phyloP scores from a whole-genome alignment of 257 asterid genomes.

The Primulina tabacum region DNA sequence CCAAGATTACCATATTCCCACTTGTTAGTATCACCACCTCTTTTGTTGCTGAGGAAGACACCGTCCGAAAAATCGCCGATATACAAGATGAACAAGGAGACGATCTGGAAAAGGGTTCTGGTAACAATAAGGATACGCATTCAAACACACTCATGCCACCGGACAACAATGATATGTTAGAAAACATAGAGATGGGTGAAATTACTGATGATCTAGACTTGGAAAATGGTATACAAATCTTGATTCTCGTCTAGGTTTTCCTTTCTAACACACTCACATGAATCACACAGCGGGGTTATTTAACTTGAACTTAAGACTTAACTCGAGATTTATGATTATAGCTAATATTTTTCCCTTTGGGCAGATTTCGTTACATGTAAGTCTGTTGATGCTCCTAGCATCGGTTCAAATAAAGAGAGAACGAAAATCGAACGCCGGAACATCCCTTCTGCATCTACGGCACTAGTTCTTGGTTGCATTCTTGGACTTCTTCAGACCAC shows the following conservation, averaged over 20 bases:
- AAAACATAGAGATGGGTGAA: background rate
- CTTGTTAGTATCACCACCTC: constrained; percentile 92
- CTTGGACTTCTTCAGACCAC: constrained; percentile 76
- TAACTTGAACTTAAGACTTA: too few relatives aligned
- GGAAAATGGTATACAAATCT: constrained; percentile 25
- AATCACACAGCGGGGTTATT: too few relatives aligned
- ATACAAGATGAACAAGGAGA: constrained; percentile 18
- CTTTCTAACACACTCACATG: too few relatives aligned
- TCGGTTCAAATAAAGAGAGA: constrained; percentile 13
- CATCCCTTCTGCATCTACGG: constrained; percentile 96
- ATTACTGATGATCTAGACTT: constrained; percentile 8
- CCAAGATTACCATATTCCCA: constrained; percentile 89
- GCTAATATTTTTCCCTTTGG: background rate
- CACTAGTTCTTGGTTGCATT: constrained; percentile 59
- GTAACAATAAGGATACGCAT: constrained; percentile 18
- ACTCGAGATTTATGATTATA: background rate
- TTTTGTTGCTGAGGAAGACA: constrained; percentile 90
- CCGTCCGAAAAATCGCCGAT: constrained; percentile 38
- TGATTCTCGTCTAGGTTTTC: too few relatives aligned
- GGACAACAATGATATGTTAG: background rate
- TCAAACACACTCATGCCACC: background rate
- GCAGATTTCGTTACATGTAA: constrained; percentile 32
- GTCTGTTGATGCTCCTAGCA: constrained; percentile 24
- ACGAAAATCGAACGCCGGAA: constrained; percentile 37
- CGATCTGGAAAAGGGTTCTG: constrained; percentile 30